These are phyloP conservation scores for Chalciporus sp. DNA, from an alignment of 1,284 basidiomycete species.

Conservation along the genomic window DNA sequence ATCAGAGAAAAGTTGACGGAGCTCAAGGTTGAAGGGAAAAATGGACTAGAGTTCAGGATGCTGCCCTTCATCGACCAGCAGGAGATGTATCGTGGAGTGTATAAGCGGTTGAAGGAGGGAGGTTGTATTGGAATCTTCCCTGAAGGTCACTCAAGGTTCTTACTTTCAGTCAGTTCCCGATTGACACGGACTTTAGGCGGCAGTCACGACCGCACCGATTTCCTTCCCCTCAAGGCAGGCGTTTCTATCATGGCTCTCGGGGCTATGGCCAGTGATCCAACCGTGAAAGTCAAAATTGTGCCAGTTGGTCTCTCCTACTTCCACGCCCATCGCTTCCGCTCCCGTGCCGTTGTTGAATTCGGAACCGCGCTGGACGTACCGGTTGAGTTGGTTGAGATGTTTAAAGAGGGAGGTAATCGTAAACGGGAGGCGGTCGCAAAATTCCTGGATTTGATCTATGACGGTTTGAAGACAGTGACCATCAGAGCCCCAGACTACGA, in stretches of 20 bases:
- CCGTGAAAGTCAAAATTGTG: constrained; percentile 86
- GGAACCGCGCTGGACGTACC: constrained; percentile 92
- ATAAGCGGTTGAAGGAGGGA: constrained; percentile 83
- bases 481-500: constrained; percentile 97
- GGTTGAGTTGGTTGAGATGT: constrained; percentile 82
- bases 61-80: constrained; percentile 90
- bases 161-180: background rate
- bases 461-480: constrained; percentile 97
- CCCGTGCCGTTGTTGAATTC: constrained; percentile 96
- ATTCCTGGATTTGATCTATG: constrained; percentile 91
- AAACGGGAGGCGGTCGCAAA: constrained; percentile 92
- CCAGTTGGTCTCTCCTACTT: constrained; percentile 96
- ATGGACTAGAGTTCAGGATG: constrained; percentile 75
- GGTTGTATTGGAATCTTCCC: constrained; percentile 96
- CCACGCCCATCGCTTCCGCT: constrained; percentile 93
- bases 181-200: constrained; percentile 63
- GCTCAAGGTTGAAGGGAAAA: constrained; percentile 50
- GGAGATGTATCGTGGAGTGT: constrained; percentile 95
- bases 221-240: constrained; percentile 93
- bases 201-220: constrained; percentile 94
- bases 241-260: constrained; percentile 98
- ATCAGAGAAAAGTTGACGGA: constrained; percentile 71
- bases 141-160: constrained; percentile 64
- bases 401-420: constrained; percentile 85
- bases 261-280: constrained; percentile 92